phyloP scores from a whole-genome alignment of 805 yeast species.

The Torulaspora franciscae region DNA sequence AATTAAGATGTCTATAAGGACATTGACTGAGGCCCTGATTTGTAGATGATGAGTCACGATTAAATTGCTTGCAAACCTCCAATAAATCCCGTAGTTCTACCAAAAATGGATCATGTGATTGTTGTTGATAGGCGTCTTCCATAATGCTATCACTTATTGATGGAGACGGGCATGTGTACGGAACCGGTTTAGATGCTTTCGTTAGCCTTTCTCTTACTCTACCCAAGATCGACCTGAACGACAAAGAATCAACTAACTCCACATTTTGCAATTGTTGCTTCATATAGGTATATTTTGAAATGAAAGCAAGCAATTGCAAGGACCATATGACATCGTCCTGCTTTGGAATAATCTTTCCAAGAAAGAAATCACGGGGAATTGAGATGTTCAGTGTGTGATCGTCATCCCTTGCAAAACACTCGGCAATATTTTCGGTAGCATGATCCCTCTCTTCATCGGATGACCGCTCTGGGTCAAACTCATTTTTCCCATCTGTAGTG shows the following conservation, averaged over 20 bases:
- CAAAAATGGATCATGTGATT: conserved; percentile 17
- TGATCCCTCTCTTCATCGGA: background rate
- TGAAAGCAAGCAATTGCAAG: conserved; percentile 83
- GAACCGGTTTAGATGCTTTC: background rate
- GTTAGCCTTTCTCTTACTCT: conserved; percentile 16
- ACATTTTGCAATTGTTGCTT: conserved; percentile 71
- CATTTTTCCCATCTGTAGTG: conserved; percentile 1
- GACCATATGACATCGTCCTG: conserved; percentile 96
- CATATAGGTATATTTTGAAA: conserved; percentile 81
- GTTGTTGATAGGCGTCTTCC: conserved; percentile 6
- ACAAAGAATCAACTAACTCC: conserved; percentile 66
- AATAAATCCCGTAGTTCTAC: conserved; percentile 16
- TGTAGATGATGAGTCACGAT: background rate
- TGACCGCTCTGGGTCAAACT: background rate
- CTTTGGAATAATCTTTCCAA: conserved; percentile 79
- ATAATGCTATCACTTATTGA: conserved; percentile 8
- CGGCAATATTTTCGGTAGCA: conserved; percentile 3
- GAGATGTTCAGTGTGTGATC: conserved; percentile 28
- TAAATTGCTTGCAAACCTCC: conserved; percentile 6
- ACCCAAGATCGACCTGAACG: conserved; percentile 40
- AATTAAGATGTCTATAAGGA: conserved; percentile 7
- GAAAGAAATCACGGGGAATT: conserved; percentile 50
- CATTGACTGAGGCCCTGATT: conserved; percentile 2
- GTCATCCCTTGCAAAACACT: conserved; percentile 15
- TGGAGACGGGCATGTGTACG: background rate